Evolutionary conservation across 495 filamentous ascomycete species (phyloP).

Genomic region (Penicillium ucsense): DNA sequence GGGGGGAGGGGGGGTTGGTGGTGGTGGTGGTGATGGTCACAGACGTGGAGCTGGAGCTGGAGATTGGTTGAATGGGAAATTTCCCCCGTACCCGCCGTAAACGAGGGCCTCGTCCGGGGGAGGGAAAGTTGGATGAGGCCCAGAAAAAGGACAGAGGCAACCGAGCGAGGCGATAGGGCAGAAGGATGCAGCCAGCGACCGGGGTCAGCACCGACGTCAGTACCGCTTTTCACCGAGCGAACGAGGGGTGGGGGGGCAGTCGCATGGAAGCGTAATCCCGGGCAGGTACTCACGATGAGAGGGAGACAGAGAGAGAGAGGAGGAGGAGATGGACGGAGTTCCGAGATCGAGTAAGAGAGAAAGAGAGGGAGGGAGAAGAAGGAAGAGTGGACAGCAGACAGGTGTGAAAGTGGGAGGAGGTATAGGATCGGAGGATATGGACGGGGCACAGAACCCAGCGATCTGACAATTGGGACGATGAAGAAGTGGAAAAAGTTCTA

Average conservation of each 20-base stretch:
- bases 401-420: too few relatives aligned
- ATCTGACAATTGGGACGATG: too few relatives aligned
- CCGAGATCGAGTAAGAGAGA: slow-evolving; percentile 3
- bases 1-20: background rate
- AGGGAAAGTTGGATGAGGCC: slow-evolving; percentile 6
- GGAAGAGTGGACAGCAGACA: too few relatives aligned
- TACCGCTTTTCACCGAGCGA: background rate
- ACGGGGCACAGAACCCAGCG: too few relatives aligned
- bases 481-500: too few relatives aligned
- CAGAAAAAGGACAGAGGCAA: background rate
- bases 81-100: slow-evolving; percentile 20
- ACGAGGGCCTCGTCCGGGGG: slow-evolving; percentile 11
- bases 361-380: too few relatives aligned
- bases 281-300: slow-evolving; percentile 4
- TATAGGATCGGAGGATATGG: too few relatives aligned
- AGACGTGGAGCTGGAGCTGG: background rate
- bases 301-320: background rate
- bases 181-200: slow-evolving; percentile 17
- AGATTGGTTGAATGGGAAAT: slow-evolving; percentile 12
- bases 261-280: background rate
- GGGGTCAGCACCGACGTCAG: slow-evolving; percentile 15
- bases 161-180: slow-evolving; percentile 16
- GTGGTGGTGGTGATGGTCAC: slow-evolving; percentile 2
- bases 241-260: background rate
- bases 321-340: background rate